Percentiles rank a stretch among this genome's conserved stretches.
Conservation (phyloP, 176 grass and related monocot genomes). For the Bothriochloa decipiens region DNA sequence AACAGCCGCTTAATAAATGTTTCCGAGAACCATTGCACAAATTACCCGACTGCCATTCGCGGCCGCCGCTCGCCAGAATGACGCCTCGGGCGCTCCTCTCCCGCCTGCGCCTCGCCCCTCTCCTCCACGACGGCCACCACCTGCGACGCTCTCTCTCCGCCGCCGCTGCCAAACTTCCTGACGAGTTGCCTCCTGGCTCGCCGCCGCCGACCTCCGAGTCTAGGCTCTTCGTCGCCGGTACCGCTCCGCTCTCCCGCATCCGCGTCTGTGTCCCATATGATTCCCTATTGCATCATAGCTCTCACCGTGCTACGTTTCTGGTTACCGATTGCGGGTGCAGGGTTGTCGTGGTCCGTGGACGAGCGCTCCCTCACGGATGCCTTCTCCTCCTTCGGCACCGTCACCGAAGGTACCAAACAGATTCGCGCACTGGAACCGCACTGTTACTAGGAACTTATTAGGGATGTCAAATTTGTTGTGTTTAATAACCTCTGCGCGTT, state of each 20-base stretch:
- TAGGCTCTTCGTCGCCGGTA: slow-evolving; percentile 84
- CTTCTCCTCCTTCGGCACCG: slow-evolving; percentile 79
- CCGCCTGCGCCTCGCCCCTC: slow-evolving; percentile 36
- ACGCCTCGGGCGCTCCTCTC: slow-evolving; percentile 23
- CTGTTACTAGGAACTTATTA: not conserved
- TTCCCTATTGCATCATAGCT: too few species aligned
- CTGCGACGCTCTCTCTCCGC: slow-evolving; percentile 32
- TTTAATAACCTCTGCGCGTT: slow-evolving; percentile 31
- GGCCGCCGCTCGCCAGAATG: slow-evolving; percentile 13
- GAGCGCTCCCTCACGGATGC: slow-evolving; percentile 82
- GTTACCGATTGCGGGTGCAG: slow-evolving; percentile 39
- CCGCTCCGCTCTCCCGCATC: not conserved
- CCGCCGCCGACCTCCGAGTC: slow-evolving; percentile 56
- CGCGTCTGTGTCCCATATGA: not conserved
- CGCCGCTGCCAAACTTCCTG: not conserved
- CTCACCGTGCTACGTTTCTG: slow-evolving; percentile 10
- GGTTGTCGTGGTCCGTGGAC: slow-evolving; percentile 78
- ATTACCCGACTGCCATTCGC: not conserved
- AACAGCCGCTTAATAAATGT: too few species aligned
- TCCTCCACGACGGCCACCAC: slow-evolving; percentile 13
- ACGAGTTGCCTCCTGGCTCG: slow-evolving; percentile 21
- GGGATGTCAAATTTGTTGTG: not conserved
- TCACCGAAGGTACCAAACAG: slow-evolving; percentile 70
- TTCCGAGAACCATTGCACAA: not conserved
- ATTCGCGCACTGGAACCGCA: not conserved